Percentiles rank a stretch among this genome's conserved stretches.
phyloP scores from a whole-genome alignment of 2,329 filamentous ascomycete genomes.

The Colletotrichum horii region DNA sequence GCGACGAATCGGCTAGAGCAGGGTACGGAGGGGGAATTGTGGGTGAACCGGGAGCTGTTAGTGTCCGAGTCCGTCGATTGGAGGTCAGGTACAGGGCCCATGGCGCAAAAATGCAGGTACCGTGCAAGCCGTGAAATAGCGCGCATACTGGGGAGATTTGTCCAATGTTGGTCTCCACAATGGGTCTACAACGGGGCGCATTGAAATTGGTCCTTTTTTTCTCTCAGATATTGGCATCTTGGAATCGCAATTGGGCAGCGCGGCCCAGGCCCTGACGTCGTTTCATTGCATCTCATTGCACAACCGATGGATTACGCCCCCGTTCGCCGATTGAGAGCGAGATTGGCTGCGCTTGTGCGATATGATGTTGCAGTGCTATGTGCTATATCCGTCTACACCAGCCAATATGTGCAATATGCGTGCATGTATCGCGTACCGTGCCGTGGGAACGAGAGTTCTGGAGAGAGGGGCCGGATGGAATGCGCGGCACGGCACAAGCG shows the following conservation, averaged over 20 bases:
- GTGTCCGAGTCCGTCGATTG: constrained; percentile 8
- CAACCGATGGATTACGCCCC: neutral
- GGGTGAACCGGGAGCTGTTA: neutral
- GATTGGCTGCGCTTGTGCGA: neutral
- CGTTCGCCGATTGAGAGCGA: neutral
- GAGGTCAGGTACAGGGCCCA: neutral
- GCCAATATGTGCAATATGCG: neutral
- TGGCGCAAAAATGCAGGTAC: constrained; percentile 17
- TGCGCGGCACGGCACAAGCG: constrained; percentile 6
- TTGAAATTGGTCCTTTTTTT: constrained; percentile 4
- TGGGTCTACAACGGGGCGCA: constrained; percentile 1
- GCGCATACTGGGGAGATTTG: constrained; percentile 9
- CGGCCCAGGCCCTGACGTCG: neutral
- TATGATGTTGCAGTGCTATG: neutral
- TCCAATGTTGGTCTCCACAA: constrained; percentile 11
- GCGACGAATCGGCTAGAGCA: neutral
- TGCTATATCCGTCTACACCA: neutral
- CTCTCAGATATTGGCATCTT: neutral
- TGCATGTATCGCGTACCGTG: neutral
- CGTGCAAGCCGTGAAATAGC: constrained; percentile 8
- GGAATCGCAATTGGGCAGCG: neutral
- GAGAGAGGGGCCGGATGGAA: neutral
- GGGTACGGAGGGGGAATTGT: neutral
- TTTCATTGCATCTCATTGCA: neutral
- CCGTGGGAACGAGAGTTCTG: neutral